Evolutionary conservation across 495 filamentous ascomycete genomes (phyloP), one percentile per base, ranked within the genome.

Genomic region (Penicillium odoratum): DNA sequence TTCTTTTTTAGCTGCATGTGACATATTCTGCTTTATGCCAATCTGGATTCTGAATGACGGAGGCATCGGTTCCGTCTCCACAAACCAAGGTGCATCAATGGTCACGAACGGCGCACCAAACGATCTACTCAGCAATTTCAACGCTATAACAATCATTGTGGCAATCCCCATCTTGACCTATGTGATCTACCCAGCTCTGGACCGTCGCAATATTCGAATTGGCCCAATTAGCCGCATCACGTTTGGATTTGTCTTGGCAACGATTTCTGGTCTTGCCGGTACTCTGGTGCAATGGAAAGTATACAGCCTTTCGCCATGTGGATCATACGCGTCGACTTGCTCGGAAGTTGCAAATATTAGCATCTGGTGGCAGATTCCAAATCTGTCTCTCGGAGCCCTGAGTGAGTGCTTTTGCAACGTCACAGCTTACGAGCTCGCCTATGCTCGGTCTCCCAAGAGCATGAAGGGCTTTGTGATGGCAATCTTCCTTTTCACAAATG

Each of bases 391-490:
- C 63, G 74, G 79, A n/a, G 88, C 85, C 50, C 72, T 90, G 31
- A 85, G 84, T 7, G 88, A 91, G 62, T 79, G 86, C 57, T 89
- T 91, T 59, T 77, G 82, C 59, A 86, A 85, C 38, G 85, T 90
- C 3, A 89, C 88, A 0, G 86, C 84, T 0, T 85, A 88, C 62
- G 88, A 88, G 65, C 82, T 90, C 60, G 88, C 87, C 3, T 91
- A 87, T 74, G 85, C 86, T 7, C 84, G 88, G 28, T 83, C 88
- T 0, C 88, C 88, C 0, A 70, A 79, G 26, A 81, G 78, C 61
- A 91, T 91, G 88, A 82, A 85, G 53, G 82, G 82, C 46, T 78
- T 90, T 33, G 84, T 91, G 11, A 83, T 85, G 61, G 81, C 84
- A 16, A 67, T 91, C 46, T 88, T 84, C 26, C 31, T 56, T 16